These are phyloP conservation scores for Flaveria linearis DNA, from an alignment of 129 eudicot species.

Conservation along the genomic window DNA sequence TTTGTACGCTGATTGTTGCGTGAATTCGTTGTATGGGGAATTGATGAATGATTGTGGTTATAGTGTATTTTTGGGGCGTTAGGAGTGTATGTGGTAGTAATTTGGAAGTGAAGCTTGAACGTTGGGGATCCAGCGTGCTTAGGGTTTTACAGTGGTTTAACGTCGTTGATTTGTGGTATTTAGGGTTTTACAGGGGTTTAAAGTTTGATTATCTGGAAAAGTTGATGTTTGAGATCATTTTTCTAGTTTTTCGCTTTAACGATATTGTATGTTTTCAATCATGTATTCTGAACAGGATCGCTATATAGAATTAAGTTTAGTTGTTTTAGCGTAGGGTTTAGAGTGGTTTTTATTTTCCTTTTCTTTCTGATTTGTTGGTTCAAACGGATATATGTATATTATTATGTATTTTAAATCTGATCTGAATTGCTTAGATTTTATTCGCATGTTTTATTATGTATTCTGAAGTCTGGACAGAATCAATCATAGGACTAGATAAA, in stretches of 20 bases:
- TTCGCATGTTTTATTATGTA: background rate
- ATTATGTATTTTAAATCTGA: background rate
- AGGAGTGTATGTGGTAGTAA: constrained; percentile 1
- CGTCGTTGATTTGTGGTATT: background rate
- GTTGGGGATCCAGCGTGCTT: constrained; percentile 2
- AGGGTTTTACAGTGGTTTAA: constrained; percentile 26
- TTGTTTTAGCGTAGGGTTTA: constrained; percentile 32
- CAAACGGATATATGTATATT: background rate
- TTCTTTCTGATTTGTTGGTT: background rate
- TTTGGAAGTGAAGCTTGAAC: background rate
- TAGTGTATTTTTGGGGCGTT: background rate
- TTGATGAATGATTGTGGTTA: background rate
- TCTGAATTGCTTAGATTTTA: background rate
- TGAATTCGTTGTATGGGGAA: background rate
- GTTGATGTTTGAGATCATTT: constrained; percentile 17
- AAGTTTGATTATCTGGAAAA: background rate
- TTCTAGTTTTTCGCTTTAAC: background rate
- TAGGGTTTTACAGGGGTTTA: constrained; percentile 28
- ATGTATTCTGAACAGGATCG: constrained; percentile 6
- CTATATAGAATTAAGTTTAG: background rate
- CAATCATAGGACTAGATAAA: constrained; percentile 14
- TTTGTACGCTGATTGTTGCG: background rate
- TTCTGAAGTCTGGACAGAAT: background rate
- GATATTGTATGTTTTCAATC: background rate
- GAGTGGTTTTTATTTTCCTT: background rate